phyloP scores from a whole-genome alignment of 352 stramenopile genomes.

The Phytophthora hibernalis region DNA sequence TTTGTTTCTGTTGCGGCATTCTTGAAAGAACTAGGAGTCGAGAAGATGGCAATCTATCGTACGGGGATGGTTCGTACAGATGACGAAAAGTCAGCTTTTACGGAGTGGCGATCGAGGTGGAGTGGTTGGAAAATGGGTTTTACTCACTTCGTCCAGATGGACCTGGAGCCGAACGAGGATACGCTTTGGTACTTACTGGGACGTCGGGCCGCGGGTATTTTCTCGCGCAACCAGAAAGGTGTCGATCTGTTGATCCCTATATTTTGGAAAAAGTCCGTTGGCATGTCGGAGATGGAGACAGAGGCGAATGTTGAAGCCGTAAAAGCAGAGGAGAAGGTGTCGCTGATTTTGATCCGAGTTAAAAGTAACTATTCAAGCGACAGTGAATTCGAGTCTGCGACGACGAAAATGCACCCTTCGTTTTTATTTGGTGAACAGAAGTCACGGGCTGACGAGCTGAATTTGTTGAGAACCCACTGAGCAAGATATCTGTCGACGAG shows the following conservation, averaged over 20 bases:
- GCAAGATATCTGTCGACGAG: neutral
- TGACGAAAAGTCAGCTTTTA: neutral
- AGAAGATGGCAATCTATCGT: neutral
- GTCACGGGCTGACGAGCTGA: no score
- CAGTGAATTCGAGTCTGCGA: neutral
- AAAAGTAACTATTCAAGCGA: constrained; percentile 3
- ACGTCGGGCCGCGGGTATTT: constrained; percentile 26
- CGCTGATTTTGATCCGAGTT: constrained; percentile 18
- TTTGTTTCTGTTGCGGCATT: constrained; percentile 12
- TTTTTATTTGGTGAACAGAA: constrained; percentile 5
- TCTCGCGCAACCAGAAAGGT: constrained; percentile 14
- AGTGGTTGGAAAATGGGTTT: constrained; percentile 34
- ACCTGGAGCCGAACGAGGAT: constrained; percentile 12
- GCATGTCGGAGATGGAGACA: neutral
- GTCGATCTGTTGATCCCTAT: constrained; percentile 22
- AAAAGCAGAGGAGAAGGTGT: constrained; percentile 1
- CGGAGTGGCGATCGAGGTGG: constrained; percentile 17
- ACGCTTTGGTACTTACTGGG: constrained; percentile 41
- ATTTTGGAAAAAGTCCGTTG: neutral
- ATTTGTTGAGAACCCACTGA: neutral
- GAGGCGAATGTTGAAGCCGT: neutral
- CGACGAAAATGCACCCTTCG: constrained; percentile 13
- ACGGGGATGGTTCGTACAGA: neutral
- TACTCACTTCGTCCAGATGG: constrained; percentile 42
- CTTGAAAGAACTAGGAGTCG: neutral